Percentiles rank a stretch among this genome's conserved stretches.
These are phyloP conservation scores for Mycena belliarum DNA, from an alignment of 768 basidiomycete species.

Conservation along the genomic window DNA sequence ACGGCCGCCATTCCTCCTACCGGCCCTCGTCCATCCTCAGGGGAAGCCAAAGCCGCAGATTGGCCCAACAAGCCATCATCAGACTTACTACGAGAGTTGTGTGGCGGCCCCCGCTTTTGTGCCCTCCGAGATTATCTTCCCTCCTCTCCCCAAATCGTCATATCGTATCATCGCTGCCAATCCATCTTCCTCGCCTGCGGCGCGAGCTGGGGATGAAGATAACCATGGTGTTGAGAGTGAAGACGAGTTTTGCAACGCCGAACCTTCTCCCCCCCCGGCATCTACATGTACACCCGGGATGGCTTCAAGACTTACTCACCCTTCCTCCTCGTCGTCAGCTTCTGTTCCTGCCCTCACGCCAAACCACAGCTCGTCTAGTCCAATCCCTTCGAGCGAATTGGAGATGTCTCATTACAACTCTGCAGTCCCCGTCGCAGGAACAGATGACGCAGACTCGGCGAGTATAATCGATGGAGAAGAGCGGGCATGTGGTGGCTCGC, in stretches of 20 bases:
- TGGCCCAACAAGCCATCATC: slow-evolving; percentile 63
- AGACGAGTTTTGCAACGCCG: background rate
- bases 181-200: slow-evolving; percentile 11
- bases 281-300: slow-evolving; percentile 28
- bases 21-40: slow-evolving; percentile 19
- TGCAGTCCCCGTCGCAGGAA: slow-evolving; percentile 5
- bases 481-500: slow-evolving; percentile 34
- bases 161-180: slow-evolving; percentile 38
- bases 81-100: slow-evolving; percentile 72
- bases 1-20: slow-evolving; percentile 16
- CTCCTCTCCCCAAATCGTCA: slow-evolving; percentile 59
- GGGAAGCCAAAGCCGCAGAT: slow-evolving; percentile 33
- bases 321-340: slow-evolving; percentile 40
- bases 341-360: slow-evolving; percentile 66
- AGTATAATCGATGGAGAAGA: slow-evolving; percentile 30
- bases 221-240: slow-evolving; percentile 11
- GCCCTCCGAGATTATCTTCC: slow-evolving; percentile 71
- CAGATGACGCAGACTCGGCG: slow-evolving; percentile 15
- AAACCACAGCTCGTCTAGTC: slow-evolving; percentile 65
- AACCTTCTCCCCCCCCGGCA: slow-evolving; percentile 22
- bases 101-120: slow-evolving; percentile 41
- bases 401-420: slow-evolving; percentile 11
- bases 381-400: slow-evolving; percentile 38
- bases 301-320: slow-evolving; percentile 24
- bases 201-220: background rate